Conservation (phyloP, 2,329 filamentous ascomycete genomes). For the Trichoderma aggressivum region DNA sequence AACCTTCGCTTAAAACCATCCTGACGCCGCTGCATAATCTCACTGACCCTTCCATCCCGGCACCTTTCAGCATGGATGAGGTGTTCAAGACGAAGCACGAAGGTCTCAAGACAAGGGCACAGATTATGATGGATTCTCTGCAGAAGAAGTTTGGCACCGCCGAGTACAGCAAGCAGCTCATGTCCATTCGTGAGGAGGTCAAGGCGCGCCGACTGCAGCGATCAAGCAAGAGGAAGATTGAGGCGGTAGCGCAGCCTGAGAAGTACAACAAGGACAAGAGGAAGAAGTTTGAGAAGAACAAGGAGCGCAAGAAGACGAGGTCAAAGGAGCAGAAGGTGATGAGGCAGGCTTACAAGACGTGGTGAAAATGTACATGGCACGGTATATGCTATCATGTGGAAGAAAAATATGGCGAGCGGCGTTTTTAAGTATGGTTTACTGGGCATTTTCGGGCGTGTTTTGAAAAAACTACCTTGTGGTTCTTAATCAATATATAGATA, state of each 20-base stretch:
- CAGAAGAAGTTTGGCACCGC: conserved; percentile 81
- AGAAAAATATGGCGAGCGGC: conserved; percentile 13
- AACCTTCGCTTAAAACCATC: conserved; percentile 59
- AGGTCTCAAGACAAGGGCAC: conserved; percentile 65
- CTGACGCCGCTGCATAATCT: conserved; percentile 70
- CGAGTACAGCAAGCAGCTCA: conserved; percentile 71
- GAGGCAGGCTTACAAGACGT: conserved; percentile 65
- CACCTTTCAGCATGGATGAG: conserved; percentile 68
- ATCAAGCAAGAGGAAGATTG: conserved; percentile 82
- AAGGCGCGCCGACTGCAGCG: conserved; percentile 68
- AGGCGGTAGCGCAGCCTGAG: conserved; percentile 79
- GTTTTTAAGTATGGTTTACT: conserved; percentile 16
- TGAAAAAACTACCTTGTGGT: background rate
- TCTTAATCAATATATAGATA: background rate
- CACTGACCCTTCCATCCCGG: conserved; percentile 72
- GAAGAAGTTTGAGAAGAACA: conserved; percentile 81
- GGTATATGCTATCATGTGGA: background rate
- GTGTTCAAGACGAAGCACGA: conserved; percentile 68
- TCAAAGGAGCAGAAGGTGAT: conserved; percentile 67
- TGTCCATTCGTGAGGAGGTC: conserved; percentile 70
- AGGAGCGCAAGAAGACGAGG: conserved; percentile 75
- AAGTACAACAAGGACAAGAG: conserved; percentile 74
- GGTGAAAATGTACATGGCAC: conserved; percentile 26
- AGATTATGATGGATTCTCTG: conserved; percentile 75
- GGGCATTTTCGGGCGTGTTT: conserved; percentile 15